A percentile compares a stretch with the other conserved stretches of the same genome.
Conservation (phyloP, 371 early-diverging fungal species). For the Syncephalastrum contaminatum region DNA sequence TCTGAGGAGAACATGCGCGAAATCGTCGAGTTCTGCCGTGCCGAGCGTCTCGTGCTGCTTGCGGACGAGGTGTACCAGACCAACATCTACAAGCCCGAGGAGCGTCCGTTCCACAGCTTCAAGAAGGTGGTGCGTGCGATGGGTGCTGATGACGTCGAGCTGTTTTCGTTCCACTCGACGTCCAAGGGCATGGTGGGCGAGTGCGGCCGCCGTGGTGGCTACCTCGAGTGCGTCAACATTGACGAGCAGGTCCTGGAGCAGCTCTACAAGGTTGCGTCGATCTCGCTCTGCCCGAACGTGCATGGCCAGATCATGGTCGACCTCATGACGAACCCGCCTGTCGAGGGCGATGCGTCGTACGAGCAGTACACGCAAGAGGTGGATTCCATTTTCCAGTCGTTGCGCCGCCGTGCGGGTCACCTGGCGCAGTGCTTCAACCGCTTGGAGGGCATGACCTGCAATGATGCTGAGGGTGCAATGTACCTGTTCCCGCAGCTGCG, state of each 20-base stretch:
- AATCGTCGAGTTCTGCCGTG: constrained; percentile 79
- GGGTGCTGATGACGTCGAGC: constrained; percentile 66
- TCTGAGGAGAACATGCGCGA: constrained; percentile 74
- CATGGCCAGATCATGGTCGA: constrained; percentile 88
- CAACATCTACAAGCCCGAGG: constrained; percentile 77
- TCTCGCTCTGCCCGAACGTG: constrained; percentile 90
- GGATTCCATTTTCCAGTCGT: constrained; percentile 75
- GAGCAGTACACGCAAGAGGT: constrained; percentile 74
- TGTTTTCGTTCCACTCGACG: constrained; percentile 70
- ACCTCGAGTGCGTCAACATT: constrained; percentile 90
- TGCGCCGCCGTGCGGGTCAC: constrained; percentile 75
- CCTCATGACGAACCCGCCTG: constrained; percentile 94
- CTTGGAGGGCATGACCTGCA: constrained; percentile 85
- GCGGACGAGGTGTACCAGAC: constrained; percentile 97
- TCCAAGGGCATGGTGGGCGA: constrained; percentile 99
- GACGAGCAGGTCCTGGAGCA: constrained; percentile 75
- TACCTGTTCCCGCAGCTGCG: constrained; percentile 90
- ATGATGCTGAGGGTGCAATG: constrained; percentile 92
- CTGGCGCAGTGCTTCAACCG: constrained; percentile 79
- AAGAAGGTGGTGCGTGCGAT: constrained; percentile 80
- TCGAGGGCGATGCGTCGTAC: constrained; percentile 75
- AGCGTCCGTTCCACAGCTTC: constrained; percentile 91
- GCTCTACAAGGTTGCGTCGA: constrained; percentile 91
- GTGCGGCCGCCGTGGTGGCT: constrained; percentile 97
- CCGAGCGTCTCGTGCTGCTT: constrained; percentile 74